Evolutionary conservation across 2,329 filamentous ascomycete genomes (phyloP).

Genomic region (Aspergillus luchuensis): DNA sequence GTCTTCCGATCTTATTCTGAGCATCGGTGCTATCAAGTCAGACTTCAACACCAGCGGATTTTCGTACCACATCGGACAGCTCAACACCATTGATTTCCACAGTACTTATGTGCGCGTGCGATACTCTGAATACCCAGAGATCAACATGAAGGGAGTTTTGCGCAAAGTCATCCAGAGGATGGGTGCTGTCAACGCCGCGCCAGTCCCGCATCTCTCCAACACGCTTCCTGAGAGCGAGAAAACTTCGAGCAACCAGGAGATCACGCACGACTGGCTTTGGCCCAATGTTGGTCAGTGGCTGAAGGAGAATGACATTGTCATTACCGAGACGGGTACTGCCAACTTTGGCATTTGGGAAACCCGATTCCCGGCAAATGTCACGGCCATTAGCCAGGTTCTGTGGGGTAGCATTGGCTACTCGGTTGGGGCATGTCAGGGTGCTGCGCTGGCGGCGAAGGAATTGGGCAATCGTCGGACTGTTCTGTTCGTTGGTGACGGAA

Average conservation of each 20-base stretch:
- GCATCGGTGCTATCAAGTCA: constrained; percentile 48
- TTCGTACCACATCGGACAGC: constrained; percentile 75
- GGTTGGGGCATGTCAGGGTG: constrained; percentile 65
- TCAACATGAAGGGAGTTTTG: constrained; percentile 79
- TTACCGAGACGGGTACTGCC: constrained; percentile 85
- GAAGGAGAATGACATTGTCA: constrained; percentile 70
- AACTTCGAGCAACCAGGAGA: constrained; percentile 36
- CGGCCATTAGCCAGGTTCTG: constrained; percentile 76
- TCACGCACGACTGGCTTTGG: constrained; percentile 67
- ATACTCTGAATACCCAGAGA: constrained; percentile 76
- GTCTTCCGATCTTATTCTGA: constrained; percentile 45
- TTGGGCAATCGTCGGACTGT: constrained; percentile 67
- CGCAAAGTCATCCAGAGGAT: constrained; percentile 66
- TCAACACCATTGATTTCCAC: constrained; percentile 83
- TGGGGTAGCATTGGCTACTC: constrained; percentile 70
- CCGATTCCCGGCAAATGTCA: constrained; percentile 75
- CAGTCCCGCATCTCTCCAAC: constrained; percentile 59
- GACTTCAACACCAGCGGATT: constrained; percentile 67
- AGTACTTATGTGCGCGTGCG: constrained; percentile 71
- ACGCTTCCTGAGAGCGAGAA: constrained; percentile 44
- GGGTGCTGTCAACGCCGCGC: constrained; percentile 57
- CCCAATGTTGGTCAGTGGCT: constrained; percentile 73
- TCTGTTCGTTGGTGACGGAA: constrained; percentile 86
- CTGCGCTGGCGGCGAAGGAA: constrained; percentile 74
- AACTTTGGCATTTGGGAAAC: constrained; percentile 90